These are phyloP conservation scores for Wickerhamia fluorescens DNA, from an alignment of 805 yeast genomes.

Conservation along the genomic window DNA sequence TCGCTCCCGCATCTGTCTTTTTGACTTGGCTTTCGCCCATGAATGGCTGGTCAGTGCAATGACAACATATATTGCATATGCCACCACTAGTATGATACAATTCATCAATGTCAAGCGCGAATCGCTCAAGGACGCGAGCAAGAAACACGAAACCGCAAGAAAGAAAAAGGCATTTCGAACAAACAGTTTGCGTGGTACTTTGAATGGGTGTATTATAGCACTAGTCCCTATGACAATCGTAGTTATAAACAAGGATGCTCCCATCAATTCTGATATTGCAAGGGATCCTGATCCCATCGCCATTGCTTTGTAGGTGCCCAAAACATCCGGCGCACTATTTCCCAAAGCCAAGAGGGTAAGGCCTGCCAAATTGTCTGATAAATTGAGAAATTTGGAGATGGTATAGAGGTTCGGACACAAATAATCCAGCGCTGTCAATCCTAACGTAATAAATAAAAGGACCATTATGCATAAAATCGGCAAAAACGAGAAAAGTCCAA, in stretches of 20 bases:
- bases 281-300: conserved; percentile 60
- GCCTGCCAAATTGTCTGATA: conserved; percentile 78
- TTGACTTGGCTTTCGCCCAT: conserved; percentile 8
- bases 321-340: conserved; percentile 86
- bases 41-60: conserved; percentile 24
- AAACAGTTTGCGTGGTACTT: conserved; percentile 47
- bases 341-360: conserved; percentile 85
- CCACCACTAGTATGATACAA: conserved; percentile 47
- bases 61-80: conserved; percentile 55
- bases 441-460: conserved; percentile 55
- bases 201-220: conserved; percentile 58
- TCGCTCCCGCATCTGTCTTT: conserved; percentile 11
- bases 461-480: conserved; percentile 19
- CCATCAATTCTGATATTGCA: conserved; percentile 87
- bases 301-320: conserved; percentile 80
- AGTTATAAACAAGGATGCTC: conserved; percentile 79
- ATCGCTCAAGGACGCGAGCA: conserved; percentile 47
- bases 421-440: conserved; percentile 75
- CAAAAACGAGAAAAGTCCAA: conserved; percentile 9
- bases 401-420: conserved; percentile 72
- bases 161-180: conserved; percentile 58
- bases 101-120: conserved; percentile 49
- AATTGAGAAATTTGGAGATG: conserved; percentile 51
- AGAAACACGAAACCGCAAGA: conserved; percentile 38
- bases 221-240: conserved; percentile 77